Conservation (phyloP, 2,329 filamentous ascomycete genomes). For the Fusarium sp. region DNA sequence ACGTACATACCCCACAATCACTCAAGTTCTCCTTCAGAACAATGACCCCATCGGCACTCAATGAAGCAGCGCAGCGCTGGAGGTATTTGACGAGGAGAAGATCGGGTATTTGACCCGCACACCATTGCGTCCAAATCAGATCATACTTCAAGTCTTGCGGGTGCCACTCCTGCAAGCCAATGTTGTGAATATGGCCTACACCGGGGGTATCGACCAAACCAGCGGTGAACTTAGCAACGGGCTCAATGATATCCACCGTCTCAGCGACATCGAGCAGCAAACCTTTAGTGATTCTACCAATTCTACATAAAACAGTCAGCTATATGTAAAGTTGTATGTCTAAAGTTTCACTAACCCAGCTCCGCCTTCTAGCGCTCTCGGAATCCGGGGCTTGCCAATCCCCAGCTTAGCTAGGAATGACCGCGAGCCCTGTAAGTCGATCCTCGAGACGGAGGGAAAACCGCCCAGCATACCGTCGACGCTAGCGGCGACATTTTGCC, state of each 20-base stretch:
- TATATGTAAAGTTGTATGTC: rapidly evolving
- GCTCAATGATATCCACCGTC: background rate
- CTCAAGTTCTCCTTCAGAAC: background rate
- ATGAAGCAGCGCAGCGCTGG: background rate
- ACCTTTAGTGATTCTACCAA: background rate
- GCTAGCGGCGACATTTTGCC: background rate
- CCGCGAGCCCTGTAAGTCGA: background rate
- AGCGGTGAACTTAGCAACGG: background rate
- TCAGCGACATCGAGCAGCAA: background rate
- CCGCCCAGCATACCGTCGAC: background rate
- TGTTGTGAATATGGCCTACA: background rate
- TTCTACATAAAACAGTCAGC: background rate
- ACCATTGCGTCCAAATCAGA: background rate
- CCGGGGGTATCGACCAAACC: background rate
- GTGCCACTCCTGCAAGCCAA: background rate
- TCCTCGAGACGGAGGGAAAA: background rate
- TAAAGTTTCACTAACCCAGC: background rate
- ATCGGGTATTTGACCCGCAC: background rate
- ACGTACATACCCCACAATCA: background rate
- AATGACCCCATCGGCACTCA: too few relatives aligned
- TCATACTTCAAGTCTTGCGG: background rate
- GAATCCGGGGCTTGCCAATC: background rate
- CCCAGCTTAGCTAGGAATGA: background rate
- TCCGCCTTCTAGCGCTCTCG: background rate
- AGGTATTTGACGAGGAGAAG: background rate